phyloP scores from a whole-genome alignment of 345 rosid species.

The Raphanus raphanistrum region DNA sequence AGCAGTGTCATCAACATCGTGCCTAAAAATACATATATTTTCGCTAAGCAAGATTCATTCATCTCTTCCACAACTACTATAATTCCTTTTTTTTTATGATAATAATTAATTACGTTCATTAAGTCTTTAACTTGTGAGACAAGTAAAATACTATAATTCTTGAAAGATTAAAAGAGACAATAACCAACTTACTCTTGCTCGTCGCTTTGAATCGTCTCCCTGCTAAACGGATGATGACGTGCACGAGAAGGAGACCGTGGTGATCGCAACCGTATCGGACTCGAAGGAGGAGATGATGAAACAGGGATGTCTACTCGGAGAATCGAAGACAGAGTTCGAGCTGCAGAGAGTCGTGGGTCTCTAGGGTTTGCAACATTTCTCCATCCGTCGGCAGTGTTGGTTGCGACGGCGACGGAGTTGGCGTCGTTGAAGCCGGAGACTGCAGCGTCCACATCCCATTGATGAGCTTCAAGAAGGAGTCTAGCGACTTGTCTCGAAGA shows the following conservation, averaged over 20 bases:
- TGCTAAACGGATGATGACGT: too few relatives aligned
- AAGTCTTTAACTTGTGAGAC: too few relatives aligned
- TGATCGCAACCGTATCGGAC: not conserved
- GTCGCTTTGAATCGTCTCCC: too few relatives aligned
- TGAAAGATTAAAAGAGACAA: too few relatives aligned
- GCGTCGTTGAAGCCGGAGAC: slow-evolving; percentile 56
- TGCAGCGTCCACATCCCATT: slow-evolving; percentile 71
- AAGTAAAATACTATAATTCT: too few relatives aligned
- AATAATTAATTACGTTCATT: too few relatives aligned
- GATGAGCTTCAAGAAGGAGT: slow-evolving; percentile 70
- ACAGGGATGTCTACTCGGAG: not conserved
- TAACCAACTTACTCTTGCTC: too few relatives aligned
- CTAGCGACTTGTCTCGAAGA: slow-evolving; percentile 60
- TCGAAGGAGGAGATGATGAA: not conserved
- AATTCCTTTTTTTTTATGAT: too few relatives aligned
- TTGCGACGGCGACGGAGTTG: not conserved
- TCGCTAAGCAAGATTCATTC: too few relatives aligned
- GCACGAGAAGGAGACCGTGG: not conserved
- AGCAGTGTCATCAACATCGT: not conserved
- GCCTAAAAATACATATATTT: not conserved
- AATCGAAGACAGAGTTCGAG: too few relatives aligned
- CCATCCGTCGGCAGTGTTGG: not conserved
- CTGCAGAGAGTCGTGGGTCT: not conserved
- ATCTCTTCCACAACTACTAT: too few relatives aligned
- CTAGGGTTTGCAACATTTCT: slow-evolving; percentile 18